phyloP scores from a whole-genome alignment of 805 yeast species.

The Myxozyma vanderwaltii region DNA sequence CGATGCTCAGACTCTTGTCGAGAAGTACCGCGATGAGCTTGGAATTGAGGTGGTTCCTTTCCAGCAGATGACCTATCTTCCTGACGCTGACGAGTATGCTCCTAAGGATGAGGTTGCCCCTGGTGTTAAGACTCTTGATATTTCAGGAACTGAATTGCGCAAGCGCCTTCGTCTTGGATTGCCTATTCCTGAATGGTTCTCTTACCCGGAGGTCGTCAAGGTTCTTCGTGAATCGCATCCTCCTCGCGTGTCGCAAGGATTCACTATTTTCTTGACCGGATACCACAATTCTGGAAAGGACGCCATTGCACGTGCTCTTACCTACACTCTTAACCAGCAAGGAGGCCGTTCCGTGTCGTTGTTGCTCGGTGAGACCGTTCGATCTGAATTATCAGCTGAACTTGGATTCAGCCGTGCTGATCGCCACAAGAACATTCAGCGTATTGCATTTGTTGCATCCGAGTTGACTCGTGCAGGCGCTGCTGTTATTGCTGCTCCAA shows the following conservation, averaged over 20 bases:
- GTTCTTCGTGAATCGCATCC: slow-evolving; percentile 91
- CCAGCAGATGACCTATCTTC: slow-evolving; percentile 94
- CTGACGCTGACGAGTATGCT: slow-evolving; percentile 92
- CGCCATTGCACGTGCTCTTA: slow-evolving; percentile 77
- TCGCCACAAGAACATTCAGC: slow-evolving; percentile 48
- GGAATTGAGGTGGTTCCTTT: slow-evolving; percentile 92
- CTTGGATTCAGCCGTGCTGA: slow-evolving; percentile 47
- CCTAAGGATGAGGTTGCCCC: slow-evolving; percentile 90
- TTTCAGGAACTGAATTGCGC: slow-evolving; percentile 93
- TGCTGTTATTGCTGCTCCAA: slow-evolving; percentile 75
- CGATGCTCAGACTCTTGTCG: slow-evolving; percentile 91
- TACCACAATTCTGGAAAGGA: slow-evolving; percentile 60
- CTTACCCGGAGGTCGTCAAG: slow-evolving; percentile 92
- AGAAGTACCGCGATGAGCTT: slow-evolving; percentile 70
- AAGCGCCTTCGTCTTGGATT: slow-evolving; percentile 82
- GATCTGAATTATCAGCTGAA: slow-evolving; percentile 46
- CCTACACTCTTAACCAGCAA: slow-evolving; percentile 86
- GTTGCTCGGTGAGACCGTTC: slow-evolving; percentile 51
- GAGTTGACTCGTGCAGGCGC: slow-evolving; percentile 88
- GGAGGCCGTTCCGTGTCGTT: slow-evolving; percentile 80
- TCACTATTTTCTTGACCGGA: slow-evolving; percentile 69
- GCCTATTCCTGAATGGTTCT: slow-evolving; percentile 94
- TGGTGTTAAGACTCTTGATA: slow-evolving; percentile 79
- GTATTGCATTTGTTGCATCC: slow-evolving; percentile 63
- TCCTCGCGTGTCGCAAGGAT: slow-evolving; percentile 87